Evolutionary conservation across 192 early-diverging fungal species (phyloP), one percentile per base, ranked within the genome.

Genomic region (Umbelopsis ramanniana): DNA sequence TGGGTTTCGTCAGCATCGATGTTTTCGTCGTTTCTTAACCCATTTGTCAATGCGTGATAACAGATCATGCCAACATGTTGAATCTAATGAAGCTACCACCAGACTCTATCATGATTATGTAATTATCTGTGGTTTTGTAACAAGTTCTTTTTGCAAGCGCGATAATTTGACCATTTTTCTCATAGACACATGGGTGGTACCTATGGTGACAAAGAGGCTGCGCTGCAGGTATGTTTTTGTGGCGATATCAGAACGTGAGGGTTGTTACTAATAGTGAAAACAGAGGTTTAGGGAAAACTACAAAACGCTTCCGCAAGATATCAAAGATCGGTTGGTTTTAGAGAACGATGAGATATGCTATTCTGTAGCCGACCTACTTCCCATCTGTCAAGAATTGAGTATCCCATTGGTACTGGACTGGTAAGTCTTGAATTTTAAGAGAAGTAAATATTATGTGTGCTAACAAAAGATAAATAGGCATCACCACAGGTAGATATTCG

Each of bases 311-410:
- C 73, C 80, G 3, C 22, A 66, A n/a, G 53, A 71, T 14, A 80
- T 82, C 47, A 81, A 76, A 66, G n/a, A 70, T 15, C 76, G 85
- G 22, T 55, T 86, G 19, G 83, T 84, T 6, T 74, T 86, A 29
- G 85, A 86, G 46, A 86, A 86, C 54, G 85, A 86, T 68, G 85
- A 86, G 66, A 53, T 84, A 19, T 83, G 78, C 40, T 86, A 83
- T 46, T 74, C 70, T 15, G 81, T 84, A 10, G 55, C 74, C 23
- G 85, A 86, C 6, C 43, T 86, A 12, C 66, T 86, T n/a, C 82
- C 82, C 17, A 69, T 77, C 24, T 84, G 83, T 72, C 73, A 86
- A 68, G 66, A 73, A 12, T 50, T 84, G 12, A 33, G 50, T 33
- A 83, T 86, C 19, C 85, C 85, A 37, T 63, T 86, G 29, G 83